Base-by-base conservation (phyloP, 768 basidiomycete species). In the Rhodotorula babjevae region DNA sequence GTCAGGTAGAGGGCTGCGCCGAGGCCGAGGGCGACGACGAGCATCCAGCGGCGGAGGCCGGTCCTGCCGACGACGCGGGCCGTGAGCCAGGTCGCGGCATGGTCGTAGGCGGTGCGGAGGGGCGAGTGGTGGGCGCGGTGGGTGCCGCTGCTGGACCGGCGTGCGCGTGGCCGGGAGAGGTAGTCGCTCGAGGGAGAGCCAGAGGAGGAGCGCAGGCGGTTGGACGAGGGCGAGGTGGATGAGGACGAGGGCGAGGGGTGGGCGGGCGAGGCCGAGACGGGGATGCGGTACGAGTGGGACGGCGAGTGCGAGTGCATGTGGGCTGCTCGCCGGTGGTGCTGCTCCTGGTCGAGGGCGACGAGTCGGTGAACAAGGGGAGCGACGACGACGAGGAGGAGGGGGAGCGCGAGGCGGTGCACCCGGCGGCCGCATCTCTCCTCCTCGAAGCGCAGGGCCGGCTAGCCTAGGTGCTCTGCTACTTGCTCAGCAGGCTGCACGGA, bases 1-100 rank as follows among this genome's bases (percentile, higher is more conserved):
- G 58, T 44, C 23, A 57, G 31, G 14, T 49, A 21, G 14, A 65
- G 7, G 21, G 57, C 42, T 11, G 31, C 56, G 15, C n/a, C 42
- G 64, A 47, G 19, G 64, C 56, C 27, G 19, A 65, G 46, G 23
- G 42, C 56, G 18, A 40, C 56, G 44, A 65, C 18, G 64, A 58
- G 29, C 56, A 65, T 57, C 56, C 56, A 57, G 6, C 64, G 2
- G 27, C 55, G 12, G 18, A 57, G 18, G 25, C 31, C 52, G 16
- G 55, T 56, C 52, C 47, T 29, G 2, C 64, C 56, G 12, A 36
- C 64, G 21, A 49, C 56, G 2, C 64, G 44, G 14, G 21, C 56
- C 12, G 12, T 31, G 16, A 65, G 44, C 64, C 64, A 65, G 18
- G 44, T 29, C 44, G 46, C 16, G 8, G 60, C 44, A 27, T 29